Evolutionary conservation across 371 early-diverging fungal genomes (phyloP).

Genomic region (Saksenaea oblongispora): DNA sequence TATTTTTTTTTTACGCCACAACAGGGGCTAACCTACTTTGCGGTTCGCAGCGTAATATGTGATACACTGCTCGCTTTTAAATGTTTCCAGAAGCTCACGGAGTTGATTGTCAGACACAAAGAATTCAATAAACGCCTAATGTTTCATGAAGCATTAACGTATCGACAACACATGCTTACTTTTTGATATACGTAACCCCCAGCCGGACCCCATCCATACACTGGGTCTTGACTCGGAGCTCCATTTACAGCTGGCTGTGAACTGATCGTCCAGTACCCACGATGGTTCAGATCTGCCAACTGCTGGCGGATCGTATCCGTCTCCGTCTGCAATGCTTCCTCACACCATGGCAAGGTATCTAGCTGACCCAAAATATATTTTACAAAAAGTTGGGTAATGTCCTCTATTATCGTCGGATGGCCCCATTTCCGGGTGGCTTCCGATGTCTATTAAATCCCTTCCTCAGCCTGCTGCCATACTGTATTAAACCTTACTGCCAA

Average conservation of each 20-base stretch:
- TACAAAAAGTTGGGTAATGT: conserved; percentile 75
- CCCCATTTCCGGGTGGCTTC: conserved; percentile 77
- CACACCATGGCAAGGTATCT: conserved; percentile 87
- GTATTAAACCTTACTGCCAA: conserved; percentile 43
- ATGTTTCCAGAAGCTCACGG: conserved; percentile 40
- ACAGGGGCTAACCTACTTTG: conserved; percentile 32
- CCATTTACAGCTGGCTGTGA: conserved; percentile 97
- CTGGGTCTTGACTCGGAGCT: conserved; percentile 68
- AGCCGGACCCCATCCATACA: conserved; percentile 94
- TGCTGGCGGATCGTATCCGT: conserved; percentile 69
- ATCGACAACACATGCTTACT: conserved; percentile 24
- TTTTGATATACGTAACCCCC: conserved; percentile 95
- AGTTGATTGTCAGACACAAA: conserved; percentile 64
- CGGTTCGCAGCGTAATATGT: conserved; percentile 90
- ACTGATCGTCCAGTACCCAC: conserved; percentile 88
- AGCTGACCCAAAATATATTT: conserved; percentile 75
- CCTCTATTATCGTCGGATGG: conserved; percentile 57
- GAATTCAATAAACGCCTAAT: conserved; percentile 75
- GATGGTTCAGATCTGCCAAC: conserved; percentile 65
- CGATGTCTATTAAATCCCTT: conserved; percentile 28
- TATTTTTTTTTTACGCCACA: conserved; percentile 12
- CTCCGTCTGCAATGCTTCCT: conserved; percentile 76
- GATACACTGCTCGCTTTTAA: conserved; percentile 61
- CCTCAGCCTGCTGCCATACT: conserved; percentile 13
- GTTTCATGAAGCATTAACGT: background rate